Conservation (phyloP, 225 moss, liverwort and hornwort species). For the Sphagnum tenellum region DNA sequence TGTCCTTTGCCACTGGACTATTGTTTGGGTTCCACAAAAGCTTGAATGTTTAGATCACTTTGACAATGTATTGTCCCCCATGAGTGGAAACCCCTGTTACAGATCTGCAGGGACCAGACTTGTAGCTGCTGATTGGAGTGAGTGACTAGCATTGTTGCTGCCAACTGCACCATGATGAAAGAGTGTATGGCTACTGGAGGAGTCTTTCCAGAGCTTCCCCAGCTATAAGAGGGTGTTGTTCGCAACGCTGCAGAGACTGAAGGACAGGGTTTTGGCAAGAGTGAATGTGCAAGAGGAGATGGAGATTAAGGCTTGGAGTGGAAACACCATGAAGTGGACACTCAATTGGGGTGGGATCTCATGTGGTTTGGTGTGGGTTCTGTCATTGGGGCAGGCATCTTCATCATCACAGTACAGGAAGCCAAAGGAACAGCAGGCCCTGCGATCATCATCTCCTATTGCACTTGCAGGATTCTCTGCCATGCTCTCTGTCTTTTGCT, state of each 20-base stretch:
- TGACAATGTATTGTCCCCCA: too few relatives aligned
- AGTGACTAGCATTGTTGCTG: too few relatives aligned
- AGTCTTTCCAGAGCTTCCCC: conserved; percentile 48
- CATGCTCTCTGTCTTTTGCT: conserved; percentile 75
- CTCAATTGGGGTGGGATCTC: conserved; percentile 71
- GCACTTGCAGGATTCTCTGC: conserved; percentile 55
- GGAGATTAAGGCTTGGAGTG: conserved; percentile 32
- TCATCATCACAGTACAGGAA: conserved; percentile 77
- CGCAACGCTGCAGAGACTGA: conserved; percentile 31
- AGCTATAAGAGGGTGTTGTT: conserved; percentile 38
- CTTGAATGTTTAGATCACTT: too few relatives aligned
- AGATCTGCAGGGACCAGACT: too few relatives aligned
- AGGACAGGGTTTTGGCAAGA: conserved; percentile 35
- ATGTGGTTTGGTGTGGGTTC: conserved; percentile 82
- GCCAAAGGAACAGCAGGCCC: conserved; percentile 53
- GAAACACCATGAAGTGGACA: conserved; percentile 35
- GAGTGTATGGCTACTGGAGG: conserved; percentile 35
- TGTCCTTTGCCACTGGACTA: too few relatives aligned
- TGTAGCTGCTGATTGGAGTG: too few relatives aligned
- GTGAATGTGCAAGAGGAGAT: conserved; percentile 28
- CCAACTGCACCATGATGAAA: neutral
- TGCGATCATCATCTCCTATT: conserved; percentile 62
- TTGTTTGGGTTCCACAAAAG: too few relatives aligned
- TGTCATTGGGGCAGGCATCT: conserved; percentile 72
- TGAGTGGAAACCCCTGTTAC: too few relatives aligned